phyloP scores from a whole-genome alignment of 2,329 filamentous ascomycete genomes.

The Aureobasidium sp. region DNA sequence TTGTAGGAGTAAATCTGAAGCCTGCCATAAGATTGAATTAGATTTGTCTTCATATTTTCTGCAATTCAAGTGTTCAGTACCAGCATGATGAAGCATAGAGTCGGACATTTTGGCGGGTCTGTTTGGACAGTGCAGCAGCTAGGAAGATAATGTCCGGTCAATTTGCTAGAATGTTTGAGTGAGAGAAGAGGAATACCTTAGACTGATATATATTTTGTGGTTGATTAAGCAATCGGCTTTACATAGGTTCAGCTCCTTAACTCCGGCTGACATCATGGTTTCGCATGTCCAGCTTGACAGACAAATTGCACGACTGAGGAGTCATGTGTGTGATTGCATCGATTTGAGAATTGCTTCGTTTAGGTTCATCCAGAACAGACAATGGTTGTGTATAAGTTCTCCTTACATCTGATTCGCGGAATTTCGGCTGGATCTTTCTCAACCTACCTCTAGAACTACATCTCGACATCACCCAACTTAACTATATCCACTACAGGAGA shows the following conservation, averaged over 20 bases:
- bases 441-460: slow-evolving; percentile 3
- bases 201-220: background rate
- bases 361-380: background rate
- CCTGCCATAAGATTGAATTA: background rate
- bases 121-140: background rate
- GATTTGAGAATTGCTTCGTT: background rate
- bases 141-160: background rate
- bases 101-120: background rate
- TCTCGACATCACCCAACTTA: background rate
- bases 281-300: background rate
- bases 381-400: background rate
- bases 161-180: background rate
- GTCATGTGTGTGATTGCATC: background rate
- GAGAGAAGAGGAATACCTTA: background rate
- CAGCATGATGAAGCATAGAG: background rate
- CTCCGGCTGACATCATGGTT: background rate
- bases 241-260: background rate
- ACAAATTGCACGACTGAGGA: background rate
- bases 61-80: background rate
- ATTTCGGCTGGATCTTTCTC: background rate
- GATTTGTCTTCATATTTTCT: background rate
- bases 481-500: background rate
- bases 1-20: slow-evolving; percentile 23
- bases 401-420: background rate
- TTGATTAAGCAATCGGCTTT: background rate